phyloP scores from a whole-genome alignment of 164 flowering plant genomes.

The Umbilicus rupestris region DNA sequence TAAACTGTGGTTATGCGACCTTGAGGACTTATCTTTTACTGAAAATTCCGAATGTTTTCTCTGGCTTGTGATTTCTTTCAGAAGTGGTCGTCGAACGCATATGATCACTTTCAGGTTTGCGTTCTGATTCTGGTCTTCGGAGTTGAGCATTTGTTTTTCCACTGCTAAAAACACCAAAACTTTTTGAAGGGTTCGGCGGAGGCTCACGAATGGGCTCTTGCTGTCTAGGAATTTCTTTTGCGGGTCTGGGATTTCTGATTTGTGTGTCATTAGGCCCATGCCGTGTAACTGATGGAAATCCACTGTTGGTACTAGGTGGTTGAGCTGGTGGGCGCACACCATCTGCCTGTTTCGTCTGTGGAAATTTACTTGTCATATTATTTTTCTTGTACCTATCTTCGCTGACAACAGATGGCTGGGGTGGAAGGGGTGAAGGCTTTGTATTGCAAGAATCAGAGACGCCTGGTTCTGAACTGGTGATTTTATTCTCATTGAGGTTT shows the following conservation, averaged over 20 bases:
- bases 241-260: background rate
- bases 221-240: background rate
- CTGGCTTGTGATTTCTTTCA: background rate
- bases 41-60: conserved; percentile 6
- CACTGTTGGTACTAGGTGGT: background rate
- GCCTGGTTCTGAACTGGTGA: background rate
- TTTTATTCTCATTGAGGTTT: background rate
- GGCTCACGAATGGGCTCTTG: background rate
- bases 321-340: background rate
- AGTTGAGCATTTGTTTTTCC: background rate
- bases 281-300: background rate
- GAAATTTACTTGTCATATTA: background rate
- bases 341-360: background rate
- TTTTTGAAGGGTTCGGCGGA: background rate
- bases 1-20: background rate
- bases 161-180: background rate
- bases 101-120: background rate
- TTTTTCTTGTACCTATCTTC: conserved; percentile 6
- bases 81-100: background rate
- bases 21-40: background rate
- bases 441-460: background rate
- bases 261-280: background rate
- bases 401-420: background rate
- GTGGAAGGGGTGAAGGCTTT: background rate
- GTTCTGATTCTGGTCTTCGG: background rate